phyloP scores from a whole-genome alignment of 371 early-diverging fungal species.

The Sporodiniella umbellata region DNA sequence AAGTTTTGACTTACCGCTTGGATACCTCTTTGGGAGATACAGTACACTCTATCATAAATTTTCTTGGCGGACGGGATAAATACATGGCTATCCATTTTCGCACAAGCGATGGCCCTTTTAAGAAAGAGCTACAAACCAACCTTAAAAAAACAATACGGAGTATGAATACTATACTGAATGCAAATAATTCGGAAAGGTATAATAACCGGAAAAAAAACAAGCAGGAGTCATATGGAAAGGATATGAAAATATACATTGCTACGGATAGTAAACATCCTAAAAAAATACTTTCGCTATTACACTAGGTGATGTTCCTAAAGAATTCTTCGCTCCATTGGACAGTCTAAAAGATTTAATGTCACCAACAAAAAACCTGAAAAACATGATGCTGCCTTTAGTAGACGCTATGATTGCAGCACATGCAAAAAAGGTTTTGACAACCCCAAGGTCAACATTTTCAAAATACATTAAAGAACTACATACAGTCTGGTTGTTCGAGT shows the following conservation, averaged over 20 bases:
- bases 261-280: slow-evolving; percentile 39
- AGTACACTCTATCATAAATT: slow-evolving; percentile 26
- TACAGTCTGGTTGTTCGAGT: slow-evolving; percentile 24
- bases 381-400: slow-evolving; percentile 31
- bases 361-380: slow-evolving; percentile 26
- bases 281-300: slow-evolving; percentile 36
- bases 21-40: slow-evolving; percentile 32
- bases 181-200: background rate
- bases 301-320: slow-evolving; percentile 26
- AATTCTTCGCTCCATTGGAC: slow-evolving; percentile 28
- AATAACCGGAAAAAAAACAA: too few species aligned
- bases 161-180: slow-evolving; percentile 7
- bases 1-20: slow-evolving; percentile 28
- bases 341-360: slow-evolving; percentile 18
- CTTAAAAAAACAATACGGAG: slow-evolving; percentile 14
- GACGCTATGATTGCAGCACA: slow-evolving; percentile 49
- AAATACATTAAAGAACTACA: slow-evolving; percentile 36
- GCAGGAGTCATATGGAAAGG: background rate
- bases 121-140: slow-evolving; percentile 14
- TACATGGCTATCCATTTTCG: slow-evolving; percentile 41
- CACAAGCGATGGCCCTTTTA: slow-evolving; percentile 34
- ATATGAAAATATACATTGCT: slow-evolving; percentile 25
- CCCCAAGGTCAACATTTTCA: slow-evolving; percentile 46
- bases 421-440: slow-evolving; percentile 26
- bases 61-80: slow-evolving; percentile 25